Evolutionary conservation across 352 stramenopile species (phyloP).

Genomic region (Pythium diclinum): DNA sequence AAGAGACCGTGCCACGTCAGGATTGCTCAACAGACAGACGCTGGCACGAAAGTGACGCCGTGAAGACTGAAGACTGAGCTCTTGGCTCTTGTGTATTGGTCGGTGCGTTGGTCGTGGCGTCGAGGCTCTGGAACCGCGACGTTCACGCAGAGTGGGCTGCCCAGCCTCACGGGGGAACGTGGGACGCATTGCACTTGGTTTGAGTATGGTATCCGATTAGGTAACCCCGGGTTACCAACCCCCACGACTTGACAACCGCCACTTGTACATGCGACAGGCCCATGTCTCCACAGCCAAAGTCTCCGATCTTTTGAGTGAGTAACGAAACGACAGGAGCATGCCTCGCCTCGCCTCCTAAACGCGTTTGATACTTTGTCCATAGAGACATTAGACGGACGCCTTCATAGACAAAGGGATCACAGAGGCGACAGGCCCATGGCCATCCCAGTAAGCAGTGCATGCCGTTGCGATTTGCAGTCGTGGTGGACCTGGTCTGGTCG

Average conservation of each 20-base stretch:
- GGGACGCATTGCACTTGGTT: background rate
- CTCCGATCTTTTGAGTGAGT: constrained; percentile 4
- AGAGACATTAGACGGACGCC: background rate
- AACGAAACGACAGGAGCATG: background rate
- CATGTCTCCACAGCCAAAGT: background rate
- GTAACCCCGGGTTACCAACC: background rate
- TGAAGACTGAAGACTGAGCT: background rate
- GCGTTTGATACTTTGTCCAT: background rate
- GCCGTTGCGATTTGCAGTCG: background rate
- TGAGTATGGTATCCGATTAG: background rate
- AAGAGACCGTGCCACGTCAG: background rate
- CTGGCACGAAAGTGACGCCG: background rate
- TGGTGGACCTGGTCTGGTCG: background rate
- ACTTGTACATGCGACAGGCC: constrained; percentile 3
- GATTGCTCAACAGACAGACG: constrained; percentile 13
- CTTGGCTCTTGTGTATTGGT: background rate
- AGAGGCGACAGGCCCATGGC: background rate
- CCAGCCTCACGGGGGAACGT: background rate
- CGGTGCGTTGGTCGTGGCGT: background rate
- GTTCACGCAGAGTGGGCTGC: background rate
- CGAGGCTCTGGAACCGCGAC: constrained; percentile 4
- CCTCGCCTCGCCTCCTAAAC: background rate
- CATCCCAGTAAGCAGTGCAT: background rate
- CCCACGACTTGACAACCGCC: constrained; percentile 2
- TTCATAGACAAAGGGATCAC: background rate